Conservation (phyloP, 2,329 filamentous ascomycete genomes). For the Rasamsonia emersonii region DNA sequence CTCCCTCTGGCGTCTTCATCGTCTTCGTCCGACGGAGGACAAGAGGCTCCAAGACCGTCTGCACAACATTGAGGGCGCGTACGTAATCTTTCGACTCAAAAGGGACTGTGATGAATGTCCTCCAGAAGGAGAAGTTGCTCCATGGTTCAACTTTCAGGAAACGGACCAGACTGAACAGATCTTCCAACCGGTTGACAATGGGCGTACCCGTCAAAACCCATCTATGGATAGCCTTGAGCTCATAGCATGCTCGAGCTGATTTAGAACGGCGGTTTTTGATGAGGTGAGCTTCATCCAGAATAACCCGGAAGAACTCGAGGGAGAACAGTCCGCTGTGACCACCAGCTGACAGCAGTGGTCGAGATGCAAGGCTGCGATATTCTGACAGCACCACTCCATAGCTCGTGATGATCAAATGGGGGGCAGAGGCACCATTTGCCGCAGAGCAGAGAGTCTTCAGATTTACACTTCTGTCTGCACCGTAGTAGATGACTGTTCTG, state of each 20-base stretch:
- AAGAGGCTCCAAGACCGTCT: constrained; percentile 92
- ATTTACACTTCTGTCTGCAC: constrained; percentile 71
- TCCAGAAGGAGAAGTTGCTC: constrained; percentile 99
- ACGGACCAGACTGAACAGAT: constrained; percentile 84
- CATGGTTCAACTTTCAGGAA: constrained; percentile 94
- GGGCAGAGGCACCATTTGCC: constrained; percentile 64
- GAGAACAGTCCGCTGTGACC: constrained; percentile 74
- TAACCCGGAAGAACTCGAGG: constrained; percentile 86
- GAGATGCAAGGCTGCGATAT: constrained; percentile 59
- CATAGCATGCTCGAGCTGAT: constrained; percentile 90
- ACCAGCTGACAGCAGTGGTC: constrained; percentile 53
- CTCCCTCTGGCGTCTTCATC: constrained; percentile 88
- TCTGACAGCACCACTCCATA: constrained; percentile 90
- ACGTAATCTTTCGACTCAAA: constrained; percentile 95
- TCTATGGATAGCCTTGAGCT: constrained; percentile 72
- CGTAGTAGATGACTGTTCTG: constrained; percentile 85
- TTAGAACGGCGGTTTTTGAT: constrained; percentile 91
- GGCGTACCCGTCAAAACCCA: constrained; percentile 95
- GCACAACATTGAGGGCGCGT: constrained; percentile 87
- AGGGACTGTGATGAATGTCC: constrained; percentile 93
- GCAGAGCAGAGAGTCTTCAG: constrained; percentile 69
- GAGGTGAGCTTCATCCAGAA: constrained; percentile 88
- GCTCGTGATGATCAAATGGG: constrained; percentile 88
- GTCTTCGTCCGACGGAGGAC: constrained; percentile 93
- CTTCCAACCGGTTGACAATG: constrained; percentile 91